Evolutionary conservation across 2,329 filamentous ascomycete species (phyloP).

Genomic region (Sclerotiophoma versabilis): DNA sequence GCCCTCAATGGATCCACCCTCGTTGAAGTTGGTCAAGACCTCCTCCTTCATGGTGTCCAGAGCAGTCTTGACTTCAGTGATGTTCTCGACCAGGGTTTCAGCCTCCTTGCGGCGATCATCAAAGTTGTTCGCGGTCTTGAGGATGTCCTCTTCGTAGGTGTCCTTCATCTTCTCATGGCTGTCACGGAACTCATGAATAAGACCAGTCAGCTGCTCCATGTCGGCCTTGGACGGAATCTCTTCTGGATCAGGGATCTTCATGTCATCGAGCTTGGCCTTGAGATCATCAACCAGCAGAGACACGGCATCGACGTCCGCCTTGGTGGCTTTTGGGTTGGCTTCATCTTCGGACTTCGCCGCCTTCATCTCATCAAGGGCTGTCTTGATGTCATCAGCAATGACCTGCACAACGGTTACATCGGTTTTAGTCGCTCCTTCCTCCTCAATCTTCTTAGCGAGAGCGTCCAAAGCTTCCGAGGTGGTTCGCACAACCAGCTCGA

Average conservation of each 20-base stretch:
- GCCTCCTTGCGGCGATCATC: conserved; percentile 87
- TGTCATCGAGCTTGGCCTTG: conserved; percentile 77
- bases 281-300: conserved; percentile 84
- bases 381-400: conserved; percentile 78
- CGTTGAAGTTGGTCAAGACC: conserved; percentile 77
- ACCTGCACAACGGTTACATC: conserved; percentile 80
- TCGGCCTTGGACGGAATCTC: conserved; percentile 79
- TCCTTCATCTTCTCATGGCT: conserved; percentile 73
- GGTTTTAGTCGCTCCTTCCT: conserved; percentile 74
- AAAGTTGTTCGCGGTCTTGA: conserved; percentile 77
- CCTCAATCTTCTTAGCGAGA: conserved; percentile 71
- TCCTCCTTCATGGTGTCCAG: conserved; percentile 80
- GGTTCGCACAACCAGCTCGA: conserved; percentile 75
- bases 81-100: conserved; percentile 76
- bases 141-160: conserved; percentile 75
- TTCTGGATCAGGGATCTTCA: conserved; percentile 74
- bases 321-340: conserved; percentile 71
- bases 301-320: conserved; percentile 81
- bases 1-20: conserved; percentile 70
- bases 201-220: conserved; percentile 66
- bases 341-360: conserved; percentile 57
- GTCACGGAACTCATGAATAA: conserved; percentile 60
- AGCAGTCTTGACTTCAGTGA: conserved; percentile 78
- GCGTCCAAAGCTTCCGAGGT: conserved; percentile 75
- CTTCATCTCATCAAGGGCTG: conserved; percentile 73